Evolutionary conservation across 202 grass and related monocot genomes (phyloP).

Genomic region (Panicum hallii): DNA sequence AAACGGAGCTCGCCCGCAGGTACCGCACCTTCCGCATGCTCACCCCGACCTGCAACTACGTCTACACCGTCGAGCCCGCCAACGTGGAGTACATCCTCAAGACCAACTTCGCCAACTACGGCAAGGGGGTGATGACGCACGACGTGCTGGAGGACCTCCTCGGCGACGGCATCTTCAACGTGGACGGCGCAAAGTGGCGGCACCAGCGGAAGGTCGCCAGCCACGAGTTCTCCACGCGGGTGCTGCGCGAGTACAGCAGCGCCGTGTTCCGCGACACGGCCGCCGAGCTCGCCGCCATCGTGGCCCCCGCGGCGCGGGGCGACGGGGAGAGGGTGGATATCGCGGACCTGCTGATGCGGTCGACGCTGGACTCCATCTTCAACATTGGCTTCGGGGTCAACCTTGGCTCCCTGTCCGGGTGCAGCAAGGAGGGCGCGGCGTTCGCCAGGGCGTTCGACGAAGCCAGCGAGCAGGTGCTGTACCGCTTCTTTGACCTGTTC

Average conservation of each 20-base stretch:
- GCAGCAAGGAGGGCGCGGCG: slow-evolving; percentile 47
- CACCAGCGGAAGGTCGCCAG: slow-evolving; percentile 74
- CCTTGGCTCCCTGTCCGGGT: slow-evolving; percentile 53
- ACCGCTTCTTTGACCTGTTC: slow-evolving; percentile 55
- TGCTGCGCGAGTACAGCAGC: slow-evolving; percentile 69
- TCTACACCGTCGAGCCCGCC: slow-evolving; percentile 71
- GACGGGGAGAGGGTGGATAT: slow-evolving; percentile 43
- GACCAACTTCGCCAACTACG: slow-evolving; percentile 77
- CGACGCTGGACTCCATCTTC: slow-evolving; percentile 78
- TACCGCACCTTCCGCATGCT: slow-evolving; percentile 75
- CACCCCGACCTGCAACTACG: slow-evolving; percentile 66
- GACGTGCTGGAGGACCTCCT: slow-evolving; percentile 61
- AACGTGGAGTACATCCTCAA: slow-evolving; percentile 86
- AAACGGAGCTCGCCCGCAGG: slow-evolving; percentile 53
- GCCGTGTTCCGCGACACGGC: slow-evolving; percentile 59
- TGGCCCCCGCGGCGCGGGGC: slow-evolving; percentile 3
- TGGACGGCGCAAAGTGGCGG: slow-evolving; percentile 71
- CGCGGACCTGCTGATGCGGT: slow-evolving; percentile 69
- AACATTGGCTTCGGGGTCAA: slow-evolving; percentile 65
- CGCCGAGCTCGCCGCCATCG: slow-evolving; percentile 41
- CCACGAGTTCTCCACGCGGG: slow-evolving; percentile 69
- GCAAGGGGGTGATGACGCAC: slow-evolving; percentile 58
- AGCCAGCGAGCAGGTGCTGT: slow-evolving; percentile 58
- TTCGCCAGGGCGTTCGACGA: slow-evolving; percentile 77
- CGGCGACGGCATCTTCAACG: slow-evolving; percentile 83